phyloP scores from a whole-genome alignment of 495 filamentous ascomycete species.

The Aspergillus taichungensis region DNA sequence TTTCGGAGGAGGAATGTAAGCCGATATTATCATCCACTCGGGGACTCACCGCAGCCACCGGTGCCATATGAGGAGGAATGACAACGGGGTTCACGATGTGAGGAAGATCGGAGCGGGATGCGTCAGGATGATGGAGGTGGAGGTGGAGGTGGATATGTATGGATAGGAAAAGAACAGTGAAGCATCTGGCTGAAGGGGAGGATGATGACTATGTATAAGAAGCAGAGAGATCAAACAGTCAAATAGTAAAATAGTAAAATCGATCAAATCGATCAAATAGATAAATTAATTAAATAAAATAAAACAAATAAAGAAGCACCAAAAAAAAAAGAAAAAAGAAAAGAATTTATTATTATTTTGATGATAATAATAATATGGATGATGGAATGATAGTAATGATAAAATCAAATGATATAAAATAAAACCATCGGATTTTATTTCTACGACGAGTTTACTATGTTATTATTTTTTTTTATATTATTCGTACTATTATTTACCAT shows the following conservation, averaged over 20 bases:
- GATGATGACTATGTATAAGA: background rate
- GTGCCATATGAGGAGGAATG: conserved; percentile 8
- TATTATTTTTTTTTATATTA: too few species aligned
- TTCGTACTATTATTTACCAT: too few species aligned
- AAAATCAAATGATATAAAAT: conserved; percentile 1
- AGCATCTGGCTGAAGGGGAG: background rate
- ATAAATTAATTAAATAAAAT: background rate
- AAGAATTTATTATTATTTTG: conserved; percentile 1
- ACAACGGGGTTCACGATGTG: background rate
- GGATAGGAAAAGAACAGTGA: conserved; percentile 2
- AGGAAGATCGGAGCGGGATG: background rate
- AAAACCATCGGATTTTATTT: background rate
- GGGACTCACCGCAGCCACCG: conserved; percentile 9
- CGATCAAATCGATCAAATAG: background rate
- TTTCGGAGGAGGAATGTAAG: conserved; percentile 14
- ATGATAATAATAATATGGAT: background rate
- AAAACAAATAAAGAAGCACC: conserved; percentile 3
- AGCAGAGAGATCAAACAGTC: background rate
- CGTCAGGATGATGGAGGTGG: conserved; percentile 1
- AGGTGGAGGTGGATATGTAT: background rate
- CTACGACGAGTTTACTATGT: too few species aligned
- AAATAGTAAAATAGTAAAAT: background rate
- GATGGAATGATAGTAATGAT: background rate
- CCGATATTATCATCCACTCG: conserved; percentile 11
- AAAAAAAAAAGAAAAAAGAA: conserved; percentile 2